Evolutionary conservation across 768 basidiomycete species (phyloP).

Genomic region (Exidia glandulosa): DNA sequence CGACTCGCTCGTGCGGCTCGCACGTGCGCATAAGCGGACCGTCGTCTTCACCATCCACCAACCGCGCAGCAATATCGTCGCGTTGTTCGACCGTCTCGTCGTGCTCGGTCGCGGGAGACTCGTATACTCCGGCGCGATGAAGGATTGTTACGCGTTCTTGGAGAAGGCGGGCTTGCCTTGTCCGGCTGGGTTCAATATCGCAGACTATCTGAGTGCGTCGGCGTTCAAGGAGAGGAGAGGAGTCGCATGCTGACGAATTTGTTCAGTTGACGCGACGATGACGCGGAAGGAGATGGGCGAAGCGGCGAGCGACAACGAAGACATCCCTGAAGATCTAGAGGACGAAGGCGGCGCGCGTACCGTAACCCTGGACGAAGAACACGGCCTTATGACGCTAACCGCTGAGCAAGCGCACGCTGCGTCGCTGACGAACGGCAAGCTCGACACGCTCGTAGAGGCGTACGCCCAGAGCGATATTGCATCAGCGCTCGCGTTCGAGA

Average conservation of each 20-base stretch:
- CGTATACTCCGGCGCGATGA: conserved; percentile 74
- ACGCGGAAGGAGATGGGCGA: too few species aligned
- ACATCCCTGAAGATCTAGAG: neutral
- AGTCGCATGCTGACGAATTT: neutral
- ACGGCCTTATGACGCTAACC: neutral
- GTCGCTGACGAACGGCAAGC: conserved; percentile 23
- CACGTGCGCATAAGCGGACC: conserved; percentile 81
- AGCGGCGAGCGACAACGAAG: conserved; percentile 14
- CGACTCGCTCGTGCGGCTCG: conserved; percentile 75
- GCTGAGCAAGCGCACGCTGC: neutral
- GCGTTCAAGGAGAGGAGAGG: neutral
- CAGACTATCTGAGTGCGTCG: conserved; percentile 82
- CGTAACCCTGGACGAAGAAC: conserved; percentile 12
- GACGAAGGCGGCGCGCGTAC: neutral
- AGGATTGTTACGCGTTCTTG: conserved; percentile 72
- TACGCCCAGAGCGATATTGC: conserved; percentile 62
- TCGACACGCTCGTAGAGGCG: conserved; percentile 58
- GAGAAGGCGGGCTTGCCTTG: conserved; percentile 68
- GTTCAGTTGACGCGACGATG: conserved; percentile 61
- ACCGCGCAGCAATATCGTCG: conserved; percentile 93
- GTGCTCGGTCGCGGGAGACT: conserved; percentile 75
- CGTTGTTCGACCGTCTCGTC: conserved; percentile 85
- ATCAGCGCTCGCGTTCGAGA: conserved; percentile 47
- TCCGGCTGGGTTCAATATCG: conserved; percentile 92
- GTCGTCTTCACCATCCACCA: conserved; percentile 98